Evolutionary conservation across 352 stramenopile genomes (phyloP).

Genomic region (Globisporangium viniferum): DNA sequence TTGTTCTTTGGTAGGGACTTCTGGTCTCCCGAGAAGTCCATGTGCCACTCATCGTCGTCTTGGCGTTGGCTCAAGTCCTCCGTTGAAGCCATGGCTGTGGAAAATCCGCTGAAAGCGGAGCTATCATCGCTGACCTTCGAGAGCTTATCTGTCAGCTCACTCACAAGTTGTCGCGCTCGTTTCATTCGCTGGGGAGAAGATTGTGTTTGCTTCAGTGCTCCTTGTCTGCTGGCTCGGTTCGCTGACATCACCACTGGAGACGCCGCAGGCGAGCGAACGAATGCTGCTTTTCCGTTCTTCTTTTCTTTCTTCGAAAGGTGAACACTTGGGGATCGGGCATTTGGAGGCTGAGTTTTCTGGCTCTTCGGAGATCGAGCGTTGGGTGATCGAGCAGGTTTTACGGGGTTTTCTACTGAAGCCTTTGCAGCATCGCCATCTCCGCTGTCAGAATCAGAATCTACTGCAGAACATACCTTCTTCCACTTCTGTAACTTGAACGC

Average conservation of each 20-base stretch:
- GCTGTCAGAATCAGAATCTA: conserved; percentile 42
- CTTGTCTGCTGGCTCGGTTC: neutral
- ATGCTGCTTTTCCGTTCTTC: neutral
- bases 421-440: neutral
- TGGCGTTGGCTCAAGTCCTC: neutral
- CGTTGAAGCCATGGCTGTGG: neutral
- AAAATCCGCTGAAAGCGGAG: neutral
- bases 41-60: neutral
- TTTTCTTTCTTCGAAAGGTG: neutral
- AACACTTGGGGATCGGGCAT: neutral
- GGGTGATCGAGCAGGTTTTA: neutral
- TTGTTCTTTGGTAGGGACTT: neutral
- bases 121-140: neutral
- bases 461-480: conserved; percentile 42
- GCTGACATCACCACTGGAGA: neutral
- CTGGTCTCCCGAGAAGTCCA: conserved; percentile 11
- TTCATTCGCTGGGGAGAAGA: neutral
- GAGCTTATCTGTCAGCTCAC: conserved; percentile 7
- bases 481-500: conserved; percentile 24
- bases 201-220: neutral
- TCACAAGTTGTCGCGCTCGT: conserved; percentile 4
- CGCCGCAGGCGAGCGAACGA: neutral
- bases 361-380: conserved; percentile 3
- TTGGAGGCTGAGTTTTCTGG: neutral
- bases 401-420: neutral